A percentile compares a stretch with the other conserved stretches of the same genome.
These are phyloP conservation scores for Kwoniella sp. DNA, from an alignment of 768 basidiomycete species.

Conservation along the genomic window DNA sequence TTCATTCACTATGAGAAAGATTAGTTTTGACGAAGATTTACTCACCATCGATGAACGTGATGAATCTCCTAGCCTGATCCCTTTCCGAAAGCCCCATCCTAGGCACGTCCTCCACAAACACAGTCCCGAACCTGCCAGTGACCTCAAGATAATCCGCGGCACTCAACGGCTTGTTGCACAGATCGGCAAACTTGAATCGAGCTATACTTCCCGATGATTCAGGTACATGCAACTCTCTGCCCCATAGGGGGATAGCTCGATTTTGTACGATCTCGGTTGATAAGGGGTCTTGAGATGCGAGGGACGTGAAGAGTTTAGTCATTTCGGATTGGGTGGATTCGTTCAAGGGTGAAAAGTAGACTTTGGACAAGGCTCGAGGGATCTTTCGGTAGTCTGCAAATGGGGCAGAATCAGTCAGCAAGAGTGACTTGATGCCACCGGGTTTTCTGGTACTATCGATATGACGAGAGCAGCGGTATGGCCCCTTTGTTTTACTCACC, in stretches of 20 bases:
- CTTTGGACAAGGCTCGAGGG: conserved; percentile 87
- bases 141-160: conserved; percentile 96
- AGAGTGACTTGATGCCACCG: not conserved
- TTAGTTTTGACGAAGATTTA: conserved; percentile 24
- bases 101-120: conserved; percentile 84
- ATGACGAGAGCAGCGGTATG: too few species aligned
- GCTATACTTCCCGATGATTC: conserved; percentile 79
- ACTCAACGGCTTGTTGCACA: conserved; percentile 85
- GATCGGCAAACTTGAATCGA: conserved; percentile 77
- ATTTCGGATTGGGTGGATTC: conserved; percentile 70
- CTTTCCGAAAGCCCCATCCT: conserved; percentile 84
- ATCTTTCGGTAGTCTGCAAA: conserved; percentile 88
- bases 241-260: conserved; percentile 82
- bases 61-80: conserved; percentile 91
- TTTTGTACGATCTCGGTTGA: conserved; percentile 60
- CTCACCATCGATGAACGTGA: conserved; percentile 91
- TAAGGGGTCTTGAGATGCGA: conserved; percentile 55
- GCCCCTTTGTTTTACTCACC: too few species aligned
- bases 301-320: conserved; percentile 76
- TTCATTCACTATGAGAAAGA: too few species aligned
- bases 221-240: conserved; percentile 75
- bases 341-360: conserved; percentile 83
- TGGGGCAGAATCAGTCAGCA: not conserved
- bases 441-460: too few species aligned
- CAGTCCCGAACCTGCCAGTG: conserved; percentile 79